Evolutionary conservation across 192 early-diverging fungal species (phyloP).

Genomic region (Rhizoclosmatium sp.): DNA sequence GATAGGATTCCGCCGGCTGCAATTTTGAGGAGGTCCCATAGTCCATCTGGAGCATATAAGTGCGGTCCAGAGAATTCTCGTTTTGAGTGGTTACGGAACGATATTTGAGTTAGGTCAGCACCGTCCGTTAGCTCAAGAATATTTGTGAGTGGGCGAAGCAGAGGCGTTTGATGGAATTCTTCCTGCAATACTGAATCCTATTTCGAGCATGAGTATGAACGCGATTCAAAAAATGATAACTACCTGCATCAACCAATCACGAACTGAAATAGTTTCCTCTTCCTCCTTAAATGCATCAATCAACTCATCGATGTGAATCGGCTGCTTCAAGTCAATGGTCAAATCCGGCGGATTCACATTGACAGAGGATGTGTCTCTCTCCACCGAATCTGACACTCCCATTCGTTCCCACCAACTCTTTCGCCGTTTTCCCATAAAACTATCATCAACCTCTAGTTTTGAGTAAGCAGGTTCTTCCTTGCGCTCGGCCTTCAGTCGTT

Average conservation of each 20-base stretch:
- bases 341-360: too few species aligned
- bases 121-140: slow-evolving; percentile 17
- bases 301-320: background rate
- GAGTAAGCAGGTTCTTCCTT: background rate
- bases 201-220: too few species aligned
- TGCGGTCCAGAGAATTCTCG: slow-evolving; percentile 24
- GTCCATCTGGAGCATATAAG: slow-evolving; percentile 25
- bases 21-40: slow-evolving; percentile 20
- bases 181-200: too few species aligned
- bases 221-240: background rate
- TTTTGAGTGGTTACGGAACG: slow-evolving; percentile 3
- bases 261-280: background rate
- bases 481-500: background rate
- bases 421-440: background rate
- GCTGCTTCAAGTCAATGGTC: background rate
- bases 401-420: slow-evolving; percentile 15
- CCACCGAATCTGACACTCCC: too few species aligned
- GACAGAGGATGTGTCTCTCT: too few species aligned
- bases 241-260: slow-evolving; percentile 7
- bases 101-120: slow-evolving; percentile 14
- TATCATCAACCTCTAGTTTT: background rate
- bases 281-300: background rate
- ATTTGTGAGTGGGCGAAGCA: slow-evolving; percentile 17
- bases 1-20: background rate
- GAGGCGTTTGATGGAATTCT: too few species aligned